Evolutionary conservation across 148 eudicot genomes (phyloP), one percentile per base, ranked within the genome.

Genomic region (Rhododendron griersonianum): DNA sequence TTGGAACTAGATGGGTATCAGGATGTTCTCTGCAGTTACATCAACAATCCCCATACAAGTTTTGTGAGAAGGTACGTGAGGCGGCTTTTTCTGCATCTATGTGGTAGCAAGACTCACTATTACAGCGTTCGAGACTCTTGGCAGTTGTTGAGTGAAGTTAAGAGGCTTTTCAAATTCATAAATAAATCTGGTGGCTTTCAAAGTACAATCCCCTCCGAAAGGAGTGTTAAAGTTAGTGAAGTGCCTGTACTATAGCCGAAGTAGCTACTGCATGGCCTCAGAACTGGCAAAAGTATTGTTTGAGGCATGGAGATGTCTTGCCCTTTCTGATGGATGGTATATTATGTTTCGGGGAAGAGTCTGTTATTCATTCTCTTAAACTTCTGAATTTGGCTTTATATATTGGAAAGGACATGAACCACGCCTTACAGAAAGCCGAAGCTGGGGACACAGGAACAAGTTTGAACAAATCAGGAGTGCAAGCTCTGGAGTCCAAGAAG

Each of bases 11-110:
- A 98, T 85, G 99, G 96, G 33, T 95, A 98, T 90, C 98, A 98
- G 93, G 99, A 98, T 94, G 95, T 95, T 88, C 93, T 98, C 44
- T 95, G 99, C 94, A 95, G 96, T 88, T 98, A 98, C 88, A 95
- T 98, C 86, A 98, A 95, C 89, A 98, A 98, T 89, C 92, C 95
- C 44, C 90, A 95, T 83, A 98, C 98, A 57, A 86, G 95, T 59
- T 98, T 93, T 82, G 94, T 98, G 57, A 92, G 99, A 87, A 93
- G 99, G 90, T 95, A 95, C 86, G 98, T 98, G 0, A 94, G 99
- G 90, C 88, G 98, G 88, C 96, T 98, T 75, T 95, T 98, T 89
- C 92, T 98, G 91, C 99, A 98, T 88, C 86, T 98, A 44, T 98
- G 99, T 92, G 99, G 98, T 86, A 33, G 98, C 88, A 98, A 98